A percentile compares a stretch with the other conserved stretches of the same genome.
These are phyloP conservation scores for Arachis stenosperma DNA, from an alignment of 306 rosid genomes.

Conservation along the genomic window DNA sequence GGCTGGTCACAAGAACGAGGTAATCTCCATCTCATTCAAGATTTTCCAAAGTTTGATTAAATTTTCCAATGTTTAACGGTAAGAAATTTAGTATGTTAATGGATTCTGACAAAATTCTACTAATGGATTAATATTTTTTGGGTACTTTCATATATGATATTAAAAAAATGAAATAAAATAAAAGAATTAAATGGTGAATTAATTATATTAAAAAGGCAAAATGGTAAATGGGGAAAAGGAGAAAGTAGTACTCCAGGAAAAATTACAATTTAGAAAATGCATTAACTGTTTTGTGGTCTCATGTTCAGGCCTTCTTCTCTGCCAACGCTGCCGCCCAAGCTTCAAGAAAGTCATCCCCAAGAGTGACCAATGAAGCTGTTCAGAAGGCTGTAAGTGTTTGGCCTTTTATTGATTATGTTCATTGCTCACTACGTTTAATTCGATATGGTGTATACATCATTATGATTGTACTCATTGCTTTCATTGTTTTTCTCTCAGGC, in stretches of 20 bases:
- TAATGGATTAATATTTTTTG: no score
- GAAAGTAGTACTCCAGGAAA: no score
- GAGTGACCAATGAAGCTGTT: conserved; percentile 85
- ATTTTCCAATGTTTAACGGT: no score
- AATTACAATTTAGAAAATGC: no score
- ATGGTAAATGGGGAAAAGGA: no score
- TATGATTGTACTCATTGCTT: conserved; percentile 23
- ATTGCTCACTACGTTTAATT: conserved; percentile 23
- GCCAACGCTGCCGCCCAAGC: conserved; percentile 75
- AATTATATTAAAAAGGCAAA: no score
- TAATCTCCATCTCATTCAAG: conserved; percentile 29
- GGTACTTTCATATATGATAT: no score
- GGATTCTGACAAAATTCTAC: no score
- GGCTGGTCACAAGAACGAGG: conserved; percentile 80
- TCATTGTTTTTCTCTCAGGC: conserved; percentile 56
- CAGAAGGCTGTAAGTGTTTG: conserved; percentile 83
- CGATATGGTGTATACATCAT: conserved; percentile 1
- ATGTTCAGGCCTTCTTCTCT: conserved; percentile 70
- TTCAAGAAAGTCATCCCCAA: conserved; percentile 81
- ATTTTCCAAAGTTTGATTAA: conserved; percentile 1
- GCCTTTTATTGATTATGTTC: conserved; percentile 16
- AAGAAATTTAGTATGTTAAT: no score
- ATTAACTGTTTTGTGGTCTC: conserved; percentile 34
- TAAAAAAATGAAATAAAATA: no score
- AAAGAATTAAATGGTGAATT: no score